A percentile compares a stretch with the other conserved stretches of the same genome.
Evolutionary conservation across 257 asterid species (phyloP).

Genomic region (Jasminum sambac): DNA sequence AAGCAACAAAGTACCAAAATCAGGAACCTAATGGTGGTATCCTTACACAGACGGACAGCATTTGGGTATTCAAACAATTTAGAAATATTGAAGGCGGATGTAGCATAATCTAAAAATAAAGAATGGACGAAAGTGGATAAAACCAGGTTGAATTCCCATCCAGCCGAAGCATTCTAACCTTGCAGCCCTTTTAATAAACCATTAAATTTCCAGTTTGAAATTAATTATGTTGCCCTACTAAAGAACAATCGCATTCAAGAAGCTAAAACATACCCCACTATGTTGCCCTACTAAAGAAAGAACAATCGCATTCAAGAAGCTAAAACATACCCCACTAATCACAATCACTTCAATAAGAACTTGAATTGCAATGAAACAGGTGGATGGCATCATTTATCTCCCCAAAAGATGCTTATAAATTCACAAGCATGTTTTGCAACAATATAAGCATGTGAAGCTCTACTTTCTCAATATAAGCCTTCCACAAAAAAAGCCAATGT

Average conservation of each 20-base stretch:
- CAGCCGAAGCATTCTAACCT: slow-evolving; percentile 28
- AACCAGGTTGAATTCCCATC: slow-evolving; percentile 30
- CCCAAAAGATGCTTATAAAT: too few species aligned
- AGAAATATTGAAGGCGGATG: slow-evolving; percentile 24
- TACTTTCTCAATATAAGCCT: too few species aligned
- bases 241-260: slow-evolving; percentile 41
- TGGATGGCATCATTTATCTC: too few species aligned
- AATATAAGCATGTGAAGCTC: too few species aligned
- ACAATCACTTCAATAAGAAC: too few species aligned
- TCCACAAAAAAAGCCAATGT: too few species aligned
- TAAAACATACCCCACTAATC: too few species aligned
- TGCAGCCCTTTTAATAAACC: slow-evolving; percentile 33
- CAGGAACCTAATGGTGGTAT: slow-evolving; percentile 25
- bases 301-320: too few species aligned
- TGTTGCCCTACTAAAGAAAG: too few species aligned
- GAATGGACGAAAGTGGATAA: slow-evolving; percentile 29
- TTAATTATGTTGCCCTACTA: slow-evolving; percentile 30
- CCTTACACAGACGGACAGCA: slow-evolving; percentile 6
- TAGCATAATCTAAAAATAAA: slow-evolving; percentile 33
- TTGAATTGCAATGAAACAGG: too few species aligned
- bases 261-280: slow-evolving; percentile 6
- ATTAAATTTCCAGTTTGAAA: slow-evolving; percentile 28
- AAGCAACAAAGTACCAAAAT: slow-evolving; percentile 19
- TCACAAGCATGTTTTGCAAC: too few species aligned
- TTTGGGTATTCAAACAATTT: slow-evolving; percentile 5